Base-by-base conservation (phyloP, 352 stramenopile genomes). In the Pythium rhizo-oryzae region DNA sequence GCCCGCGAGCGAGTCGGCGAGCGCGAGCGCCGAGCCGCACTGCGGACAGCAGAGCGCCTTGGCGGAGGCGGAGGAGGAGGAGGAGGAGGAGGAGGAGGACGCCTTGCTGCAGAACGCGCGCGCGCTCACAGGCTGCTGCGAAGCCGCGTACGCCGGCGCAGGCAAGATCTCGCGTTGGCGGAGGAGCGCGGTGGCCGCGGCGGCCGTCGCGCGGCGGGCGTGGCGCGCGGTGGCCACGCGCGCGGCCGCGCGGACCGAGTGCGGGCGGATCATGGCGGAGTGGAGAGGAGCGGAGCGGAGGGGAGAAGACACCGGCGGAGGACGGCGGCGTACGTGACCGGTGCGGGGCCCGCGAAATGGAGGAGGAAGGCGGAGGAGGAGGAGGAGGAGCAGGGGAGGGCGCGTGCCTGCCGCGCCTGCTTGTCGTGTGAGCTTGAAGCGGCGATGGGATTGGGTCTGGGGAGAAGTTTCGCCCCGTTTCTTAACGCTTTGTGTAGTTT, bases 31-130 rank as follows among this genome's bases (percentile, higher is more conserved):
- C 33, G 79, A 75, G 30, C 79, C 81, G 67, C 85, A 93, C 33
- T 93, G 81, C 39, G 83, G 83, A 72, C 85, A 93, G 60, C 79
- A 80, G 15, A 93, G 78, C 35, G 68, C 53, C 39, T 72, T 63
- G 57, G 62, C 56, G 18, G 41, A 47, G 15, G 41, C n/a, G 18
- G 41, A 1, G 41, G 41, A 47, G 41, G 41, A 47, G 15, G 41
- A 47, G 41, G 41, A 47, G 15, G 41, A 47, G 24, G 56, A 30
- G 18, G 41, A 47, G 41, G 41, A 47, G 41, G 41, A 47, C 30
- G 50, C 23, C 47, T 44, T 65, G 47, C 44, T 50, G 59, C 59
- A 65, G 59, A 65, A 57, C 23, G 44, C 47, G 16, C 59, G 59
- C 18, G 15, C 11, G n/a, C n/a, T n/a, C n/a, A n/a, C n/a, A n/a